phyloP scores from a whole-genome alignment of 2,329 filamentous ascomycete genomes.

The Nectriaceae sp. region DNA sequence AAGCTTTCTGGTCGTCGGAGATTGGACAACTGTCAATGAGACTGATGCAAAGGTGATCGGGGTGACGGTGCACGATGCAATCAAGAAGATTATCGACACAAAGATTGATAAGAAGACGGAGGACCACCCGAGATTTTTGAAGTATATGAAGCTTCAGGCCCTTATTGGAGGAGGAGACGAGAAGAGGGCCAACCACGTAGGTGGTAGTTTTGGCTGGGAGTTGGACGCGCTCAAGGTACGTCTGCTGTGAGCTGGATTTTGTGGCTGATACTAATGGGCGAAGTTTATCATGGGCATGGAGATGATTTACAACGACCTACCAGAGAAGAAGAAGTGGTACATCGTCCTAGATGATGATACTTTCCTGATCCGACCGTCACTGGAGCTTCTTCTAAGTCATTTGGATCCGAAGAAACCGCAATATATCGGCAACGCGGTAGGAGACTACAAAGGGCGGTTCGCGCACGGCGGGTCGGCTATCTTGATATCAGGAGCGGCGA shows the following conservation, averaged over 20 bases:
- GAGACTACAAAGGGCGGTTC: slow-evolving; percentile 56
- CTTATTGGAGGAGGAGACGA: slow-evolving; percentile 42
- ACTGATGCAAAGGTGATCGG: slow-evolving; percentile 34
- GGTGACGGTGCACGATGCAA: slow-evolving; percentile 43
- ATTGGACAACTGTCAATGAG: slow-evolving; percentile 45
- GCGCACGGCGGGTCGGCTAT: slow-evolving; percentile 59
- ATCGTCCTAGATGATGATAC: slow-evolving; percentile 61
- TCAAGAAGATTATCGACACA: slow-evolving; percentile 38
- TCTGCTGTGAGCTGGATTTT: not conserved
- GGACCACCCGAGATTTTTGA: slow-evolving; percentile 37
- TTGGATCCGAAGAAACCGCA: slow-evolving; percentile 48
- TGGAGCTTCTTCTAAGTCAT: slow-evolving; percentile 50
- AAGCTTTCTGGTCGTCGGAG: slow-evolving; percentile 51
- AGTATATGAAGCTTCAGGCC: slow-evolving; percentile 42
- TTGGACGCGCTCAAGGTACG: slow-evolving; percentile 52
- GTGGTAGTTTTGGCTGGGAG: slow-evolving; percentile 48
- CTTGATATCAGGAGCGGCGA: slow-evolving; percentile 52
- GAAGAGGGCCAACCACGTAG: slow-evolving; percentile 38
- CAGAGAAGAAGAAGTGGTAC: slow-evolving; percentile 62
- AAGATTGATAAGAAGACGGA: slow-evolving; percentile 30
- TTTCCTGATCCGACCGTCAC: slow-evolving; percentile 51
- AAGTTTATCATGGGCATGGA: slow-evolving; percentile 59
- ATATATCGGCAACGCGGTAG: slow-evolving; percentile 59
- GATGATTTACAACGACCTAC: slow-evolving; percentile 50
- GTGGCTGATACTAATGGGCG: slow-evolving; percentile 2